Conservation (phyloP, 139 green algal species). For the Chlorella sp. region DNA sequence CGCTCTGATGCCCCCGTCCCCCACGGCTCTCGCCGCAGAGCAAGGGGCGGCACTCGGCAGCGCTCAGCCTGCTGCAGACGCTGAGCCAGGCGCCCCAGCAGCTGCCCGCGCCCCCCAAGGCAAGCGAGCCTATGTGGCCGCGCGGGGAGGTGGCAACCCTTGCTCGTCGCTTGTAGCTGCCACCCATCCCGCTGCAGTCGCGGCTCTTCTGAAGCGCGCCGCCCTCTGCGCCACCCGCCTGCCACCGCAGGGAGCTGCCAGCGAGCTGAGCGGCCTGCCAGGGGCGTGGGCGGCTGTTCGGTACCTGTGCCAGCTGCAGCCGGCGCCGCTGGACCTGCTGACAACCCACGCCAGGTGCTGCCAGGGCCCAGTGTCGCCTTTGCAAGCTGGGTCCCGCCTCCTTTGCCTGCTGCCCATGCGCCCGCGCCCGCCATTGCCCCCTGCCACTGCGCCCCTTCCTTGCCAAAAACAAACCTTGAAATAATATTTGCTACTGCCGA, state of each 20-base stretch:
- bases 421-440: background rate
- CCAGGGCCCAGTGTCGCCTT: background rate
- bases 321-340: slow-evolving; percentile 36
- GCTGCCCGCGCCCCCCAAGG: slow-evolving; percentile 22
- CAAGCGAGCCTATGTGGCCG: too few relatives aligned
- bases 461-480: background rate
- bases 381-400: background rate
- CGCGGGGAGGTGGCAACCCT: too few relatives aligned
- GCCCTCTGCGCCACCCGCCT: too few relatives aligned
- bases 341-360: slow-evolving; percentile 49
- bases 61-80: slow-evolving; percentile 69
- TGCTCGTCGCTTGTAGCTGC: too few relatives aligned
- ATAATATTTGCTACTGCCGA: background rate
- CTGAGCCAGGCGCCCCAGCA: slow-evolving; percentile 56
- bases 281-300: slow-evolving; percentile 86
- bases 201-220: too few relatives aligned
- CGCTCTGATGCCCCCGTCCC: background rate
- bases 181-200: too few relatives aligned
- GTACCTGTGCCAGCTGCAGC: slow-evolving; percentile 58
- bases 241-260: slow-evolving; percentile 31
- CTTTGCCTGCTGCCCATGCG: background rate
- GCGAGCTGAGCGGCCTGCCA: slow-evolving; percentile 74
- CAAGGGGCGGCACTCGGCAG: slow-evolving; percentile 47
- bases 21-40: too few relatives aligned
- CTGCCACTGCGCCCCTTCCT: background rate